A percentile compares a stretch with the other conserved stretches of the same genome.
These are phyloP conservation scores for Blastobotrys apis DNA, from an alignment of 1,139 yeast genomes.

Conservation along the genomic window DNA sequence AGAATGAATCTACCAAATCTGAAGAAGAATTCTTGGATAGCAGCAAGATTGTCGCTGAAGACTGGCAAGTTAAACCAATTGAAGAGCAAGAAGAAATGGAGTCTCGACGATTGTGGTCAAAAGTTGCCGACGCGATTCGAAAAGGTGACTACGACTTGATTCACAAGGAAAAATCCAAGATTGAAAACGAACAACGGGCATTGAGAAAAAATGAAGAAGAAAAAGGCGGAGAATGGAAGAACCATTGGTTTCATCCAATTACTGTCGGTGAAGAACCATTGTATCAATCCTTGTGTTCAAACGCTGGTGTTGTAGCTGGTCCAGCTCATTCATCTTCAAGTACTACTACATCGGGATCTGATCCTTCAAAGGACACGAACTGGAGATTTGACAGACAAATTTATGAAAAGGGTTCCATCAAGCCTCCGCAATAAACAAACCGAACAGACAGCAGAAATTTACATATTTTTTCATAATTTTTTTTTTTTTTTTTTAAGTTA, in stretches of 20 bases:
- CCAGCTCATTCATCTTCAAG: constrained; percentile 17
- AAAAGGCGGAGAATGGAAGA: constrained; percentile 61
- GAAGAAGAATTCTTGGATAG: constrained; percentile 71
- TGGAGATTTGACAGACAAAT: constrained; percentile 30
- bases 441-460: too few relatives aligned
- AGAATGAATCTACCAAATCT: constrained; percentile 33
- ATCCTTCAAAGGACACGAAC: constrained; percentile 25
- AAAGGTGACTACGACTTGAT: constrained; percentile 70
- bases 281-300: constrained; percentile 19
- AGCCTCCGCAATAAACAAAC: constrained; percentile 23
- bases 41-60: constrained; percentile 45
- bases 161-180: constrained; percentile 63
- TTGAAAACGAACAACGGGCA: constrained; percentile 82
- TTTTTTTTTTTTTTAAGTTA: not conserved
- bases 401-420: constrained; percentile 26
- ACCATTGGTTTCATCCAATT: constrained; percentile 55
- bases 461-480: not conserved
- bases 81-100: constrained; percentile 74
- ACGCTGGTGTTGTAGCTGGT: constrained; percentile 25
- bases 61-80: constrained; percentile 68
- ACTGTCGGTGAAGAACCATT: constrained; percentile 23
- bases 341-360: constrained; percentile 20
- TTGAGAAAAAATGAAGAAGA: constrained; percentile 67
- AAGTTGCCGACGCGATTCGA: constrained; percentile 83
- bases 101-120: constrained; percentile 77